These are phyloP conservation scores for Luffa acutangula DNA, from an alignment of 306 rosid species.

Conservation along the genomic window DNA sequence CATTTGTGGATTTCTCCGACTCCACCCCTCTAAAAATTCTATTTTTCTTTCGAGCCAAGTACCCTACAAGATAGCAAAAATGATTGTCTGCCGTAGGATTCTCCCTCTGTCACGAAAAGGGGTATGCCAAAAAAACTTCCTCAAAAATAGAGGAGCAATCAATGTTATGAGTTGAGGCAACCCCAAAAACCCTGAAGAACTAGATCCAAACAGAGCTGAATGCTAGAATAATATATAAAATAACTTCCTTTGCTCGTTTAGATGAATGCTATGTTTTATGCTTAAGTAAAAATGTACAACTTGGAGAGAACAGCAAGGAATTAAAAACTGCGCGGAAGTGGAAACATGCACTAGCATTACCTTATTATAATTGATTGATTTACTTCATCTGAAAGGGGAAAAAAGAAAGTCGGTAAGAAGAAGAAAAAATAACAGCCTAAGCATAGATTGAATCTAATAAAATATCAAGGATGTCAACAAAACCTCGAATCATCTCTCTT, in stretches of 20 bases:
- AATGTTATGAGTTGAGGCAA: no score
- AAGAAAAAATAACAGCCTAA: constrained; percentile 9
- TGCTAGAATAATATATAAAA: background rate
- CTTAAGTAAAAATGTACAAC: background rate
- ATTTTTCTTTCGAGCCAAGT: no score
- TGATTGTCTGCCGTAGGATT: no score
- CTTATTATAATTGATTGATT: constrained; percentile 96
- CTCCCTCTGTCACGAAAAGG: no score
- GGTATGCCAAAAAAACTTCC: no score
- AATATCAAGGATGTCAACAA: background rate
- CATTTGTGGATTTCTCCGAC: no score
- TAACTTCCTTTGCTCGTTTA: background rate
- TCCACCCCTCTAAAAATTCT: no score
- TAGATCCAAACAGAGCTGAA: no score
- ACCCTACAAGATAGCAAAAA: no score
- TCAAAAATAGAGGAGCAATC: no score
- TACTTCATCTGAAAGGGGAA: constrained; percentile 77
- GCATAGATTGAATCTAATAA: background rate
- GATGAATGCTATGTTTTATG: background rate
- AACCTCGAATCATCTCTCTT: constrained; percentile 87
- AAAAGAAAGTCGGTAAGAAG: constrained; percentile 11
- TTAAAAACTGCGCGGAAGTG: background rate
- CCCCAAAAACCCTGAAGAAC: no score
- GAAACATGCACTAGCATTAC: constrained; percentile 20
- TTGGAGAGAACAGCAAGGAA: background rate